Evolutionary conservation across 2,329 filamentous ascomycete genomes (phyloP).

Genomic region (Clonostachys sp.): DNA sequence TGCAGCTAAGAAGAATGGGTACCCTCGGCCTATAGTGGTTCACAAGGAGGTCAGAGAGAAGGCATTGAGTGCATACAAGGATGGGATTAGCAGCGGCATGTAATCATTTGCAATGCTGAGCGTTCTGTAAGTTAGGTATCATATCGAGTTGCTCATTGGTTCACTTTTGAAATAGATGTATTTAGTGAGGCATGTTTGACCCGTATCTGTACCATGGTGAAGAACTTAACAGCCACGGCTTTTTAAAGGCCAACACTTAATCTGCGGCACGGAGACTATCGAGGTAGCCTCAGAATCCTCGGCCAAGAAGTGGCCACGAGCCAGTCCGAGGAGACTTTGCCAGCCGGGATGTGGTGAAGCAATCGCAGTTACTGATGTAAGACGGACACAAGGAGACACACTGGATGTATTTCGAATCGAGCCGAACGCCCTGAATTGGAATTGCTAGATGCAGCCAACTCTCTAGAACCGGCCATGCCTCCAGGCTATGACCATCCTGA

Average conservation of each 20-base stretch:
- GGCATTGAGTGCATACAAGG: slow-evolving; percentile 68
- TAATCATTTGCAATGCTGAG: background rate
- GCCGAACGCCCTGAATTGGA: slow-evolving; percentile 42
- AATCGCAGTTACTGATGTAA: slow-evolving; percentile 6
- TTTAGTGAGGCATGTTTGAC: slow-evolving; percentile 40
- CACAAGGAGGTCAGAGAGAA: slow-evolving; percentile 66
- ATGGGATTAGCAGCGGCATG: slow-evolving; percentile 21
- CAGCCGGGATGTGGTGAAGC: slow-evolving; percentile 34
- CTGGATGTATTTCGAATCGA: slow-evolving; percentile 28
- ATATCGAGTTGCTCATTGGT: background rate
- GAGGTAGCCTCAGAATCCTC: slow-evolving; percentile 51
- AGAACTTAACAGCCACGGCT: slow-evolving; percentile 51
- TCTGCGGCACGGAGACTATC: slow-evolving; percentile 58
- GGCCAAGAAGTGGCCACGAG: slow-evolving; percentile 28
- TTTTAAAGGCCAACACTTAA: slow-evolving; percentile 53
- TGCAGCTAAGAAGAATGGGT: slow-evolving; percentile 61
- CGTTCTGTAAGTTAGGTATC: background rate
- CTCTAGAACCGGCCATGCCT: slow-evolving; percentile 31
- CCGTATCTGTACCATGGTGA: slow-evolving; percentile 63
- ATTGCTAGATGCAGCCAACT: slow-evolving; percentile 38
- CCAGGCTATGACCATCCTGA: slow-evolving; percentile 23
- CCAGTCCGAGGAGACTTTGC: slow-evolving; percentile 50
- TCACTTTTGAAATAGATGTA: slow-evolving; percentile 2
- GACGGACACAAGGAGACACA: slow-evolving; percentile 6
- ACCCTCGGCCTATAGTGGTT: slow-evolving; percentile 70